phyloP scores from a whole-genome alignment of 805 yeast species.

The Maudiozyma turicensis region DNA sequence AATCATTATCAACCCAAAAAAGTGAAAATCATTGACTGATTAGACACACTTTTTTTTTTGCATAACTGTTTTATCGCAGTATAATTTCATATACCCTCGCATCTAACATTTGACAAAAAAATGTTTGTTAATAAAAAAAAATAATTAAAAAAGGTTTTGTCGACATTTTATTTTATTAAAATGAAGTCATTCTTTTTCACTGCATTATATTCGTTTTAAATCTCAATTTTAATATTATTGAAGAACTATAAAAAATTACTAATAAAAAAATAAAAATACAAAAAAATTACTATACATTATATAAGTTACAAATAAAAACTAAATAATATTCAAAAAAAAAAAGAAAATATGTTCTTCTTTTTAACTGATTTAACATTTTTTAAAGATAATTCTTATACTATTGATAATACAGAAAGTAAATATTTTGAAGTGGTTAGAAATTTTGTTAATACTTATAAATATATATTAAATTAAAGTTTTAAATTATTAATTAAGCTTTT shows the following conservation, averaged over 20 bases:
- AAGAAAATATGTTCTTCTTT: background rate
- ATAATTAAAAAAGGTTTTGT: background rate
- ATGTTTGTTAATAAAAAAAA: background rate
- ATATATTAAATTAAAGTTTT: background rate
- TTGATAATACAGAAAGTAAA: too few relatives aligned
- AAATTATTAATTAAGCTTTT: background rate
- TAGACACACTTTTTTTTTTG: background rate
- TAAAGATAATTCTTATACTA: background rate
- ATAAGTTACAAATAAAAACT: background rate
- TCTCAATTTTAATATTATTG: background rate
- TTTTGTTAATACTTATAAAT: background rate
- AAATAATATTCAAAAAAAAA: background rate
- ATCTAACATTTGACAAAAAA: background rate
- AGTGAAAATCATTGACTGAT: background rate
- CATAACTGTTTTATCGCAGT: background rate
- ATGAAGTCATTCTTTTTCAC: background rate
- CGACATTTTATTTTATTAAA: background rate
- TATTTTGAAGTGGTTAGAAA: too few relatives aligned
- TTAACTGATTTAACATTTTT: background rate
- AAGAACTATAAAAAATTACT: background rate
- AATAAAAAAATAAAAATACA: background rate
- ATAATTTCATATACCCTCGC: background rate
- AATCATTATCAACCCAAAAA: slow-evolving; percentile 7
- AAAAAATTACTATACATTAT: background rate
- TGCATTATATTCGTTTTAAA: background rate